Conservation (phyloP, 2,329 filamentous ascomycete species). For the Fusarium penzigii region DNA sequence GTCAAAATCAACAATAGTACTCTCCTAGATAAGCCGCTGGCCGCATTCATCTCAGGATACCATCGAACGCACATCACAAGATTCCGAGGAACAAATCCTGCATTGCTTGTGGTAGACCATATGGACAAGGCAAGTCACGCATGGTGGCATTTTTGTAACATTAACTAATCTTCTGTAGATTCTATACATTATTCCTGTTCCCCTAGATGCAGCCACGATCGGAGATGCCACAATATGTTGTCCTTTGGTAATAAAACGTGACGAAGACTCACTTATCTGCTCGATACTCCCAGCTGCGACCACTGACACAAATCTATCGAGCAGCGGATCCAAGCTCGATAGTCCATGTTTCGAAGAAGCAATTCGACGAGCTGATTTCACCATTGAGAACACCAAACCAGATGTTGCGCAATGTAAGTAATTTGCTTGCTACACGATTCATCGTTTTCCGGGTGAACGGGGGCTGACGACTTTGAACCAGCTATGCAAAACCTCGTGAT, state of each 20-base stretch:
- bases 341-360: constrained; percentile 11
- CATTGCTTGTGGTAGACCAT: constrained; percentile 20
- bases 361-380: constrained; percentile 12
- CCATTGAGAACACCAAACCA: background rate
- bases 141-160: background rate
- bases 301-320: constrained; percentile 8
- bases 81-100: constrained; percentile 17
- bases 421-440: no score
- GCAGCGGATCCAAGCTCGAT: background rate
- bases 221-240: constrained; percentile 19
- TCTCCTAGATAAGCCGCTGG: no score
- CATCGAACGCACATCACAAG: constrained; percentile 12
- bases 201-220: constrained; percentile 18
- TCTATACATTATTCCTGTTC: constrained; percentile 20
- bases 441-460: no score
- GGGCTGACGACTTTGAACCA: no score
- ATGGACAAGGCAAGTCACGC: constrained; percentile 13
- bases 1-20: no score
- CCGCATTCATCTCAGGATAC: no score
- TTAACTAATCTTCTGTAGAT: constrained; percentile 2
- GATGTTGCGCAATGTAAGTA: no score
- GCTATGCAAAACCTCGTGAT: no score
- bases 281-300: constrained; percentile 15
- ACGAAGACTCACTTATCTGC: constrained; percentile 11
- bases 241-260: constrained; percentile 15